Percentiles rank a stretch among this genome's conserved stretches.
phyloP scores from a whole-genome alignment of 148 eudicot genomes.

The Bassia scoparia region DNA sequence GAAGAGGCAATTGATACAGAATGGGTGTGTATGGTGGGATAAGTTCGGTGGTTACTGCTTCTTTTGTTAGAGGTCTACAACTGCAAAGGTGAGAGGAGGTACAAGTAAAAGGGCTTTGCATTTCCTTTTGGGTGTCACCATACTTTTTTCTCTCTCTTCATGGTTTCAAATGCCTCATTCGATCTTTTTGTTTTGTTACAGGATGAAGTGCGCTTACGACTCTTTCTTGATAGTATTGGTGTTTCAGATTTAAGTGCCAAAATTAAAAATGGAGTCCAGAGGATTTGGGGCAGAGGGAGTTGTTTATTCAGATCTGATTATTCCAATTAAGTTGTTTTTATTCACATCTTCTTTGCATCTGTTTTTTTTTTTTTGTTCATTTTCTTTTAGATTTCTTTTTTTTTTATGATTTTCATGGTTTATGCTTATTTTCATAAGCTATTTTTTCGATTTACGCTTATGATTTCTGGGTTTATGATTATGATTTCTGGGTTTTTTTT shows the following conservation, averaged over 20 bases:
- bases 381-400: too few species aligned
- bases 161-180: conserved; percentile 10
- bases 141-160: neutral
- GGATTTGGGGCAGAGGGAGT: too few species aligned
- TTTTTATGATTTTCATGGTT: too few species aligned
- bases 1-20: conserved; percentile 99
- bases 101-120: conserved; percentile 53
- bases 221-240: conserved; percentile 97
- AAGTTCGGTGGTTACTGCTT: conserved; percentile 98
- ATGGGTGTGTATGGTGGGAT: conserved; percentile 99
- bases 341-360: too few species aligned
- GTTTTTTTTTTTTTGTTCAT: too few species aligned
- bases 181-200: conserved; percentile 32
- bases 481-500: too few species aligned
- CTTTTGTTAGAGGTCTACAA: conserved; percentile 93
- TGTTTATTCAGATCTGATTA: too few species aligned
- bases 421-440: too few species aligned
- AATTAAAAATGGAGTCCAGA: conserved; percentile 98
- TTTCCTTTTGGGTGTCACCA: neutral
- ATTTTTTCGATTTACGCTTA: too few species aligned
- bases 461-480: too few species aligned
- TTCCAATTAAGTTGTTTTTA: too few species aligned
- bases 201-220: conserved; percentile 98
- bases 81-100: conserved; percentile 96
- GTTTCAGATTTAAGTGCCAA: conserved; percentile 95